Percentiles rank a stretch among this genome's conserved stretches.
Conservation (phyloP, 495 filamentous ascomycete genomes). For the Daldinia caldariorum region DNA sequence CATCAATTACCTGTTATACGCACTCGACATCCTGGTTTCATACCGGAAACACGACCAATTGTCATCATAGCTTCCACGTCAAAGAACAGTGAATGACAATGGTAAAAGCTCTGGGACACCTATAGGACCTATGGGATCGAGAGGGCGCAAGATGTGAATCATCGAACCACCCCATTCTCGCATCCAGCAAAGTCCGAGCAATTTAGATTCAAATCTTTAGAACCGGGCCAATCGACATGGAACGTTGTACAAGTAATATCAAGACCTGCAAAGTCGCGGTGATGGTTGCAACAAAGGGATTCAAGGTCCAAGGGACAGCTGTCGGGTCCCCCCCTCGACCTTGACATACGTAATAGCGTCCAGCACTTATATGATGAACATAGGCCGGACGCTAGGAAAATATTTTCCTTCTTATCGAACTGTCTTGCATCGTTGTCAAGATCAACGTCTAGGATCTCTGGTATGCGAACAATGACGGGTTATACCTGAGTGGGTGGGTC, state of each 20-base stretch:
- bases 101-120: neutral
- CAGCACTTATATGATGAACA: constrained; percentile 24
- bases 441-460: constrained; percentile 34
- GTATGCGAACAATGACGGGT: constrained; percentile 42
- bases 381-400: constrained; percentile 14
- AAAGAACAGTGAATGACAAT: neutral
- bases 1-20: neutral
- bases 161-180: constrained; percentile 18
- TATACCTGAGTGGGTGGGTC: constrained; percentile 47
- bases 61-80: neutral
- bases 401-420: constrained; percentile 16
- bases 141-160: constrained; percentile 8
- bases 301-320: constrained; percentile 11
- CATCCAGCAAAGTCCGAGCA: constrained; percentile 15
- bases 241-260: constrained; percentile 30
- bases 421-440: constrained; percentile 34
- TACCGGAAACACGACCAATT: neutral
- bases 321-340: constrained; percentile 12
- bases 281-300: constrained; percentile 30
- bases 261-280: constrained; percentile 19
- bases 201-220: constrained; percentile 18
- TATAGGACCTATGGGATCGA: neutral
- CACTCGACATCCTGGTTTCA: neutral
- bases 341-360: constrained; percentile 28
- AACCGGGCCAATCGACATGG: constrained; percentile 29